Base-by-base conservation (phyloP, 2,329 filamentous ascomycete genomes). In the Penicillium sp. region DNA sequence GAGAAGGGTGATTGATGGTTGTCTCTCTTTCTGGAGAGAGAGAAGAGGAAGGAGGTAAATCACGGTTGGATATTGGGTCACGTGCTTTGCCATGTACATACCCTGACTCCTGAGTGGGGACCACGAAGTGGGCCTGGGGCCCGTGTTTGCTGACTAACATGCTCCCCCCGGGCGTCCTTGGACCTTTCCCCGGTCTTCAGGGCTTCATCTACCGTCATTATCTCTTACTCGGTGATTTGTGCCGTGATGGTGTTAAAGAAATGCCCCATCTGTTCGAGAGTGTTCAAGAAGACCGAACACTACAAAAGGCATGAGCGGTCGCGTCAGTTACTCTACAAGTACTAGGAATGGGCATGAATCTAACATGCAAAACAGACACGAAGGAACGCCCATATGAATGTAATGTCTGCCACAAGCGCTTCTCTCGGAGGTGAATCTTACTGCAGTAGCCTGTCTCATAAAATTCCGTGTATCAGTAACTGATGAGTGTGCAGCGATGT, bases 231-330 rank as follows among this genome's bases (percentile, higher is more conserved):
- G 39, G 40, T 36, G 29, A 38, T 35, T 30, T 13, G 55, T 48
- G 41, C 40, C 58, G 61, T 58, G 61, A 72, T 72, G 70, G 68
- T 74, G 53, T 61, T 72, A 46, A 67, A 66, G 62, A 71, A 74
- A 60, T 75, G 72, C 53, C 67, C 62, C 42, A 72, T 74, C 46
- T 80, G 77, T 69, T 77, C 78, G 54, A 73, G 77, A 54, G 75
- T 74, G 53, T 80, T 80, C 67, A 78, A 76, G 53, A 80, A 80
- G 64, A 77, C 75, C 27, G 77, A 79, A 60, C 77, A 80, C 64
- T 75, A 77, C 58, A 79, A 79, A 61, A 72, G 77, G 35, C 77
- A 80, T 63, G 76, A 79, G 60, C 72, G 77, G 59, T 79, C 77
- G 49, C 77, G 77, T 80, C 67, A 60, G 76, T 69, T 28, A 46